Evolutionary conservation across 306 rosid species (phyloP), one percentile per base, ranked within the genome.

Genomic region (Citrullus amarus): DNA sequence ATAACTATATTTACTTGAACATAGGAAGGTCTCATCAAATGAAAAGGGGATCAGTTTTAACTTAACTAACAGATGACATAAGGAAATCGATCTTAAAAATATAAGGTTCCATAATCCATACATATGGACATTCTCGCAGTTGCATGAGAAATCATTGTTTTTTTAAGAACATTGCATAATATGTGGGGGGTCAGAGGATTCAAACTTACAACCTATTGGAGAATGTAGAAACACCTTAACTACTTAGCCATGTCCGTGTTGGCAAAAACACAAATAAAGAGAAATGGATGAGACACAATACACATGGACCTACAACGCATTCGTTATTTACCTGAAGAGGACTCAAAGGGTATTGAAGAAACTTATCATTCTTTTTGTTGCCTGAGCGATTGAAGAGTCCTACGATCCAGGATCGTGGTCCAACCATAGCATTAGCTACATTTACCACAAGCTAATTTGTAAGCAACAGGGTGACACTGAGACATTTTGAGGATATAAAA

Each of bases 401-500:
- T 84, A 88, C 89, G 80, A 91, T 86, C 99, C 99, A 92, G 77
- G 99, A 84, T 86, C 93, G 82, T 78, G 99, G 86, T 87, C 97
- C 97, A 88, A 85, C 93, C 99, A 92, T 92, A 87, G 97, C 97
- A 83, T 89, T 91, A 88, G 91, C 98, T 95, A 82, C 87, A 80
- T 70, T 78, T 83, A 86, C 56, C 79, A 86, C 75, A 84, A 55
- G 77, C 65, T 55, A n/a, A 80, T 85, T 78, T 81, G 79, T 48
- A 80, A 55, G 60, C 25, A 75, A 80, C 65, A 80, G 61, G 78
- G 62, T 74, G 78, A 74, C 48, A 74, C 46, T 53, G 61, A 74
- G 32, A 74, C 48, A 72, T 48, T 25, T 9, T 51, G 77, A 72
- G 60, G 20, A 72, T 72, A 30, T 50, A 50, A 28, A 68, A 74